phyloP scores from a whole-genome alignment of 352 stramenopile genomes.

The Globisporangium iwayamae region DNA sequence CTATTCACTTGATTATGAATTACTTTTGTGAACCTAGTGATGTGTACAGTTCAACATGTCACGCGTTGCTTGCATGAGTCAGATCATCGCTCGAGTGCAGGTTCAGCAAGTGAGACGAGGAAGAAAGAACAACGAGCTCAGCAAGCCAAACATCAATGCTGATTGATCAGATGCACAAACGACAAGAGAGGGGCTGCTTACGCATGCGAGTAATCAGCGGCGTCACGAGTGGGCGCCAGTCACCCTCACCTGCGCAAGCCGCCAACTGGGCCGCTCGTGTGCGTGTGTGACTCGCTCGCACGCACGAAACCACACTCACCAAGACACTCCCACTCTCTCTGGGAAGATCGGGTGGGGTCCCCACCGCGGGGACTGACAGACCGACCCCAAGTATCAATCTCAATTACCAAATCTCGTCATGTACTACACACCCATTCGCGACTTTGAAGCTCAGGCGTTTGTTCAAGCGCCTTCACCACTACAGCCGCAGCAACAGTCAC shows the following conservation, averaged over 20 bases:
- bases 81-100: background rate
- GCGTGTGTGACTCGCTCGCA: background rate
- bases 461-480: background rate
- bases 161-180: too few relatives aligned
- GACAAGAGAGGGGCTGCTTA: background rate
- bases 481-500: background rate
- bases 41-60: conserved; percentile 6
- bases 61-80: background rate
- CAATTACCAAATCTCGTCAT: background rate
- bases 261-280: background rate
- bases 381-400: background rate
- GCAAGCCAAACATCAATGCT: too few relatives aligned
- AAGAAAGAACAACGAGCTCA: background rate
- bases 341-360: background rate
- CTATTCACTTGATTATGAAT: background rate
- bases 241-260: background rate
- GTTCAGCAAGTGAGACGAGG: background rate
- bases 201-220: background rate
- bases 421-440: background rate
- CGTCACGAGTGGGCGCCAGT: background rate
- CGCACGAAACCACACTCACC: background rate
- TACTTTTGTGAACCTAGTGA: background rate
- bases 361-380: background rate
- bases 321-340: background rate
- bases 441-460: background rate